phyloP scores from a whole-genome alignment of 768 basidiomycete species.

The Leccinum uliginosum region DNA sequence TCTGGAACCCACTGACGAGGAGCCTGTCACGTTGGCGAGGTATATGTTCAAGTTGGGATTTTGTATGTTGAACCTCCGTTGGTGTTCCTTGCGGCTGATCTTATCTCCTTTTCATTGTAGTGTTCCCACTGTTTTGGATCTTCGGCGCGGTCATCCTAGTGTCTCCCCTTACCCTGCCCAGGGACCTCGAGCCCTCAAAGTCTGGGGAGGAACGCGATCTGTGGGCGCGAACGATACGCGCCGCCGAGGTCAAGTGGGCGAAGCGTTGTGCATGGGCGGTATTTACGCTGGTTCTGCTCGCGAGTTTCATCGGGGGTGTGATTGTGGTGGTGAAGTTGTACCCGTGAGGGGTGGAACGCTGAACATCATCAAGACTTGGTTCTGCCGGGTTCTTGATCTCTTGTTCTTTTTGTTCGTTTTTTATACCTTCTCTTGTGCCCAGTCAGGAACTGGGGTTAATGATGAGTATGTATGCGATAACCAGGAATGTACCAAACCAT shows the following conservation, averaged over 20 bases:
- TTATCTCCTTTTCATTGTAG: conserved; percentile 17
- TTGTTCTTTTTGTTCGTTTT: not conserved
- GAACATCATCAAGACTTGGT: too few species aligned
- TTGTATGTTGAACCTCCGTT: conserved; percentile 31
- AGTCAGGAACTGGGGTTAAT: not conserved
- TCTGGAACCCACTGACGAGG: conserved; percentile 17
- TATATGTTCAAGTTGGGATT: conserved; percentile 50
- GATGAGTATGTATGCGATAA: not conserved
- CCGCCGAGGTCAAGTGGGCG: conserved; percentile 40
- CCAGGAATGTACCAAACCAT: not conserved
- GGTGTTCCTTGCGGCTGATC: not conserved
- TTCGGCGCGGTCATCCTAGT: conserved; percentile 37
- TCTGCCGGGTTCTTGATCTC: too few species aligned
- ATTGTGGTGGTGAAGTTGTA: not conserved
- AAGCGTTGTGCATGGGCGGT: conserved; percentile 26
- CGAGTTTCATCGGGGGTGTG: not conserved
- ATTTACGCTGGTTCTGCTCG: not conserved
- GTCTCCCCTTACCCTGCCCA: conserved; percentile 38
- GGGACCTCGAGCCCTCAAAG: conserved; percentile 28
- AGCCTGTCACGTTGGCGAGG: conserved; percentile 42
- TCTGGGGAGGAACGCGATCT: conserved; percentile 32
- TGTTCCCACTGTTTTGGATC: conserved; percentile 49
- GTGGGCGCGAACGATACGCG: conserved; percentile 31
- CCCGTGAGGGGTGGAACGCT: not conserved
- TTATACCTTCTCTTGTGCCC: not conserved